Conservation (phyloP, 2,329 filamentous ascomycete genomes). For the Colletotrichum theobromicola region DNA sequence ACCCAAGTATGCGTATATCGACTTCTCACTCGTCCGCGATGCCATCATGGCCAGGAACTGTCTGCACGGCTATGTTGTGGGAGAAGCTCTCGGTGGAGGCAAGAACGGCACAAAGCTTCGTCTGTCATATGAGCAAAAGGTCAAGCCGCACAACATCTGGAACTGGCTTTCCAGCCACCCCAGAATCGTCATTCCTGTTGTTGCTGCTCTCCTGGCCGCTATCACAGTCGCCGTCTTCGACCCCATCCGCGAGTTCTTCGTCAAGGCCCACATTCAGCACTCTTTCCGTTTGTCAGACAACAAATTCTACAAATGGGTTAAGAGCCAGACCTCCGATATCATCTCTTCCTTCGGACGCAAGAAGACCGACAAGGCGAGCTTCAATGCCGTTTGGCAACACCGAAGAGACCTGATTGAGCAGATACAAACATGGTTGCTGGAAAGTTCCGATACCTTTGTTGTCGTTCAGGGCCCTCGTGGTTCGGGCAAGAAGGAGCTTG, state of each 20-base stretch:
- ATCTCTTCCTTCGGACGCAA: constrained; percentile 65
- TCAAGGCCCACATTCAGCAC: constrained; percentile 84
- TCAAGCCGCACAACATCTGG: constrained; percentile 79
- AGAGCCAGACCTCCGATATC: constrained; percentile 71
- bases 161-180: constrained; percentile 90
- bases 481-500: constrained; percentile 87
- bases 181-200: constrained; percentile 81
- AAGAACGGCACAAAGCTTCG: constrained; percentile 78
- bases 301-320: constrained; percentile 80
- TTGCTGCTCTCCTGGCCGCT: constrained; percentile 82
- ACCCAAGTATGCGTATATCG: constrained; percentile 80
- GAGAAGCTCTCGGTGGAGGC: constrained; percentile 74
- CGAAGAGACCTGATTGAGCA: constrained; percentile 82
- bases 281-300: constrained; percentile 78
- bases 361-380: constrained; percentile 68
- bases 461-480: constrained; percentile 92
- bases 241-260: constrained; percentile 91
- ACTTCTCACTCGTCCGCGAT: constrained; percentile 75
- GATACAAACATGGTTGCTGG: constrained; percentile 84
- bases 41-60: constrained; percentile 92
- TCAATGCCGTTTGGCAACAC: constrained; percentile 87
- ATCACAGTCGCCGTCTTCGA: constrained; percentile 91
- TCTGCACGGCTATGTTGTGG: constrained; percentile 81
- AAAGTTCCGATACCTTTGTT: constrained; percentile 90
- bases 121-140: constrained; percentile 81